Evolutionary conservation across 148 eudicot species (phyloP), one percentile per base, ranked within the genome.

Genomic region (Cornus controversa): DNA sequence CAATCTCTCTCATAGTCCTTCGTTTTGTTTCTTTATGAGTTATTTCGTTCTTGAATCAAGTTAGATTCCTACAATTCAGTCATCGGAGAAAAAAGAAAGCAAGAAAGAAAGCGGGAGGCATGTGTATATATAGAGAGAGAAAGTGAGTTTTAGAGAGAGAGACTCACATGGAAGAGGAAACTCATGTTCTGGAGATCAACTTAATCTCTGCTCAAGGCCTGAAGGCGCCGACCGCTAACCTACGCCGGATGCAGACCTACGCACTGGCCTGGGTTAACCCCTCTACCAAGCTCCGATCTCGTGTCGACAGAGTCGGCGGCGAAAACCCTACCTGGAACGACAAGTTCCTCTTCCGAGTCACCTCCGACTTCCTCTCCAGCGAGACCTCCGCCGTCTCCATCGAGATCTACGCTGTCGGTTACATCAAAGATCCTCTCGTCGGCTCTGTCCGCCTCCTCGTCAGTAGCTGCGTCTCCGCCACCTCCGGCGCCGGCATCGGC

Each of bases 281-380:
- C 0, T 60, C 84, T 10, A 24, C 74, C 54, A 90, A 92, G 83
- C 91, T 94, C 78, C 93, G 97, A 0, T 89, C 93, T 71, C 82
- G 85, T 5, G 70, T 86, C 73, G 98, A 94, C 78, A 81, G 79
- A 0, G 6, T 84, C 68, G 93, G 93, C 11, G 81, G 74, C 77
- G 88, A 86, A 72, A 91, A 94, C 85, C 98, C 98, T 50, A 90
- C 91, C 47, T 94, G 98, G 98, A 94, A 94, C 83, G 98, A 94
- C 70, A 94, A 86, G 60, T 94, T 94, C 85, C 81, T 92, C 71
- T 94, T 92, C 87, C 89, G 93, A 4, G 95, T 94, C 57, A 68
- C 86, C 42, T 73, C 87, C 16, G 86, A 73, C 0, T 92, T 92
- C 80, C 85, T 91, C 74, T 53, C 79, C 72, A 66, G 89, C 70